Evolutionary conservation across 1,284 basidiomycete species (phyloP), one percentile per base, ranked within the genome.

Genomic region (Cronartium ribicola): DNA sequence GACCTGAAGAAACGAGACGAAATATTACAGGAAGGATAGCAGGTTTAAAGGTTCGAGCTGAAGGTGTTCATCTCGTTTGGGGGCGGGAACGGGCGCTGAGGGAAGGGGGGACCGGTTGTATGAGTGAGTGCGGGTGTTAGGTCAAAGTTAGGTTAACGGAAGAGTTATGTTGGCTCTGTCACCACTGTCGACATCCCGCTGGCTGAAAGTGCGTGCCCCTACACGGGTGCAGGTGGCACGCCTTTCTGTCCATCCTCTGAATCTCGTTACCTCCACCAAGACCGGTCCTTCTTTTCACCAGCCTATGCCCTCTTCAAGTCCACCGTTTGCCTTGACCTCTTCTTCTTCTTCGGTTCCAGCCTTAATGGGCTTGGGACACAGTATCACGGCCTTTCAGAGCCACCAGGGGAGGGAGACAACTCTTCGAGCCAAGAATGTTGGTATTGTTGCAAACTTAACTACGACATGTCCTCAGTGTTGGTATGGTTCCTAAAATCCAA

Each of bases 21-120:
- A 51, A 20, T 51, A 51, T 51, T 51, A 51, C 48, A 51, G 48
- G 48, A 51, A 51, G 48, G 48, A 20, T 51, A 20, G 11, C 48
- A 14, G 48, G 22, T 51, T 51, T 14, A 51, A 14, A 51, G 48
- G 48, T 14, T 51, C 17, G 48, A 29, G 29, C 29, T 29, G 29
- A 29, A 29, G 29, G 29, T 17, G 48, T 51, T 51, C 48, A 51
- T 51, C 48, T 51, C 48, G 48, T 51, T 29, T 29, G 48, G 22
- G 48, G 17, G 48, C 22, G 48, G 17, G 17, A 20, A 51, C 48
- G 22, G 48, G 8, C n/a, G 17, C 22, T 11, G 7, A 0, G 48
- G 17, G 4, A 51, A 6, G 48, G 48, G 17, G 22, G 22, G 7
- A 51, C 17, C 48, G 48, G 48, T 20, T 5, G 48, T 5, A 20